These are phyloP conservation scores for Gaertneriomyces semiglobifer DNA, from an alignment of 192 early-diverging fungal species.

Conservation along the genomic window DNA sequence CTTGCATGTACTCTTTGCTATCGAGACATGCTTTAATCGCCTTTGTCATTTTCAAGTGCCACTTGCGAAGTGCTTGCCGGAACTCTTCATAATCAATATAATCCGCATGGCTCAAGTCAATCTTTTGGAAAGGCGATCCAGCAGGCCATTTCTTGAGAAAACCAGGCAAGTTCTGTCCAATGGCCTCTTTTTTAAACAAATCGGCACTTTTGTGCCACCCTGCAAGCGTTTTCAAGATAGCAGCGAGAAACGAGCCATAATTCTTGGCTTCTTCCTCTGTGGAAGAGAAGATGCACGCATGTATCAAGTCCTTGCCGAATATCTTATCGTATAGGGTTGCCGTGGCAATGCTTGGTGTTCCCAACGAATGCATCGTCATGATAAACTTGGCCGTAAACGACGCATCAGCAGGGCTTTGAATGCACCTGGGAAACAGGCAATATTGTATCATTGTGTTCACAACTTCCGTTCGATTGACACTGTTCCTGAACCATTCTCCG, in stretches of 20 bases:
- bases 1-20: slow-evolving; percentile 66
- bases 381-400: slow-evolving; percentile 73
- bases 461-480: slow-evolving; percentile 8
- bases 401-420: slow-evolving; percentile 67
- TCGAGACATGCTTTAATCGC: slow-evolving; percentile 38
- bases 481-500: slow-evolving; percentile 33
- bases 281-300: slow-evolving; percentile 49
- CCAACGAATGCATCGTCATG: slow-evolving; percentile 65
- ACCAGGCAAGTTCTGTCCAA: slow-evolving; percentile 58
- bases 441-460: slow-evolving; percentile 55
- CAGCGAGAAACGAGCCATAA: slow-evolving; percentile 66
- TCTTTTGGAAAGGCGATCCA: slow-evolving; percentile 20
- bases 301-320: slow-evolving; percentile 42
- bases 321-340: slow-evolving; percentile 67
- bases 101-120: slow-evolving; percentile 42
- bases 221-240: slow-evolving; percentile 53
- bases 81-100: slow-evolving; percentile 61
- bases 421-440: slow-evolving; percentile 68
- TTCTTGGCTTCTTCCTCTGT: slow-evolving; percentile 74
- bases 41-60: slow-evolving; percentile 60
- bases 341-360: slow-evolving; percentile 66
- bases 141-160: slow-evolving; percentile 66
- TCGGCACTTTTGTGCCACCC: slow-evolving; percentile 52
- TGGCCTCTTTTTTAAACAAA: slow-evolving; percentile 54
- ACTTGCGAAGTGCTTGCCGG: slow-evolving; percentile 62